A percentile compares a stretch with the other conserved stretches of the same genome.
These are phyloP conservation scores for Sodiomyces alkalinus DNA, from an alignment of 2,329 filamentous ascomycete species.

Conservation along the genomic window DNA sequence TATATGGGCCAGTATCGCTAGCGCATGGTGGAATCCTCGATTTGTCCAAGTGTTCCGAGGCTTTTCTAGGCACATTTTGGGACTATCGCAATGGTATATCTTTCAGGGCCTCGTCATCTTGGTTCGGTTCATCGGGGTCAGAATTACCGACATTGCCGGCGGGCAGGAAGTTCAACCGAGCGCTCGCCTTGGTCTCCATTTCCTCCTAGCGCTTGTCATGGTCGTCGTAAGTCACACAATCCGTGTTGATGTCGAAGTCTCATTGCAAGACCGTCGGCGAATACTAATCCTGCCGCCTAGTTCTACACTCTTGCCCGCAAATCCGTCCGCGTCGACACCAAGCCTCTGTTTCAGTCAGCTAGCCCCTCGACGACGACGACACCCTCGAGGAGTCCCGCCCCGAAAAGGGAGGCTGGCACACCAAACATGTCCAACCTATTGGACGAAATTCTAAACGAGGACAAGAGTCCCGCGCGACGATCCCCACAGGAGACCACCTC, in stretches of 20 bases:
- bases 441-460: conserved; percentile 24
- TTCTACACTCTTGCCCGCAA: conserved; percentile 27
- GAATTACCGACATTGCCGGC: conserved; percentile 23
- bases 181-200: conserved; percentile 36
- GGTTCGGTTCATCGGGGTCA: conserved; percentile 35
- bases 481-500: no score
- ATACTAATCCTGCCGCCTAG: conserved; percentile 17
- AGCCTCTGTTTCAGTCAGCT: conserved; percentile 31
- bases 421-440: conserved; percentile 31
- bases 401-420: conserved; percentile 9
- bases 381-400: background rate
- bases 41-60: conserved; percentile 45
- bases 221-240: conserved; percentile 29
- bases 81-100: conserved; percentile 49
- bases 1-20: conserved; percentile 31
- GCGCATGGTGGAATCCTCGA: conserved; percentile 55
- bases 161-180: conserved; percentile 20
- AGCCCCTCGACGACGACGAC: conserved; percentile 9
- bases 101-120: conserved; percentile 46
- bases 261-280: background rate
- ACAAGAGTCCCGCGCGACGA: conserved; percentile 6
- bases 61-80: conserved; percentile 42
- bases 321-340: conserved; percentile 40
- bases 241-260: conserved; percentile 2
- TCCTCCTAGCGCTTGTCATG: conserved; percentile 36